Base-by-base conservation (phyloP, 2,329 filamentous ascomycete genomes). In the Penicillium griseofulvum region DNA sequence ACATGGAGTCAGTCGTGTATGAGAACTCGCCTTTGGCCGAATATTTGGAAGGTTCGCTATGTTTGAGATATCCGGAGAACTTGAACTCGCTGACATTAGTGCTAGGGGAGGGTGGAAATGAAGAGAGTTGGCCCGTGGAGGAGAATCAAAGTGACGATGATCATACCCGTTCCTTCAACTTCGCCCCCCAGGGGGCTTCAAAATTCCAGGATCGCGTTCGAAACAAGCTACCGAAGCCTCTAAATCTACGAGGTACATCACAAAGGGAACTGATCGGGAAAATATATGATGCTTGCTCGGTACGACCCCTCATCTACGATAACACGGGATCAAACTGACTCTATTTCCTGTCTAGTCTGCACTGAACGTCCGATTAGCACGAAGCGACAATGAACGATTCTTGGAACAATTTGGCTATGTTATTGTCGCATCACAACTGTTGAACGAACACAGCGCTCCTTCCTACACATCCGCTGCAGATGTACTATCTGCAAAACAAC, bases 361-460 rank as follows among this genome's bases (percentile, higher is more conserved):
- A 11, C 52, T 74, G 58, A 74, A 71, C 60, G 66, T 66, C 37
- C 70, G 60, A 58, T 82, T 96, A 59, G 87, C 89, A 52, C 82
- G 87, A 61, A 85, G 84, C 64, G 91, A 96, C 65, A 95, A 92
- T 69, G 83, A 87, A 63, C 87, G 87, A 62, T 96, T 97, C 67
- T 81, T 96, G 56, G 92, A 97, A 74, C 89, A 91, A 69, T 97
- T 97, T 68, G 89, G 92, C 60, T 97, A 97, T 75, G 88, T 90
- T 22, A 90, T 97, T 61, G 89, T 97, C 68, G 91, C 91, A 48
- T 97, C 92, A 22, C 91, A 96, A 71, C 82, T 97, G 14, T 80
- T 97, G 38, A 91, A 85, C 66, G 88, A 84, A 83, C 72, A 75
- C 57, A 73, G 69, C 54, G 71, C 74, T 12, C 71, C 73, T 5